phyloP scores from a whole-genome alignment of 1,284 basidiomycete species.

The Bjerkandera adusta region DNA sequence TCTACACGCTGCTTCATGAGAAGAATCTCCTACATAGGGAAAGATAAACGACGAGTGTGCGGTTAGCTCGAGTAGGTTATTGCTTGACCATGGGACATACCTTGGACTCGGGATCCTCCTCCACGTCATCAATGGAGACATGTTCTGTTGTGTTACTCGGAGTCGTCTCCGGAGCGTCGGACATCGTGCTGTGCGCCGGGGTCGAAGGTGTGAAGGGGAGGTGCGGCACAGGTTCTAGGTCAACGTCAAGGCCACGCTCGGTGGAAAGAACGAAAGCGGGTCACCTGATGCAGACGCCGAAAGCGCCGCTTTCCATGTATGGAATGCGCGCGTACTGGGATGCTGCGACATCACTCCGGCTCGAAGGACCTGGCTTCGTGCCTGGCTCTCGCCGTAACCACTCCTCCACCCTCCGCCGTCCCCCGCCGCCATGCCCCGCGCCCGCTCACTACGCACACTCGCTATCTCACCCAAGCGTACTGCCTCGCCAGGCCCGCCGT shows the following conservation, averaged over 20 bases:
- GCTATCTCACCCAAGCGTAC: conserved; percentile 46
- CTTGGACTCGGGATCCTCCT: conserved; percentile 38
- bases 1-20: conserved; percentile 92
- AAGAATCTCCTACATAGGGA: conserved; percentile 60
- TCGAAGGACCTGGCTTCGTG: conserved; percentile 6
- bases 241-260: conserved; percentile 5
- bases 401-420: conserved; percentile 7
- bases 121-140: conserved; percentile 34
- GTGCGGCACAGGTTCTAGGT: conserved; percentile 11
- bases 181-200: conserved; percentile 23
- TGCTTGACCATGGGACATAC: conserved; percentile 23
- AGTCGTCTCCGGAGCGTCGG: conserved; percentile 29
- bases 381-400: conserved; percentile 7
- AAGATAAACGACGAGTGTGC: background rate
- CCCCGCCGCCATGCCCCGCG: conserved; percentile 48
- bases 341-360: conserved; percentile 13
- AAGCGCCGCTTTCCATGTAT: background rate
- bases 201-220: background rate
- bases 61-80: conserved; percentile 1
- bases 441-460: conserved; percentile 58
- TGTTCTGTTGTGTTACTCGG: conserved; percentile 29
- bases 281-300: conserved; percentile 1
- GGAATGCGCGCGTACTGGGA: conserved; percentile 10
- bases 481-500: conserved; percentile 61
- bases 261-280: background rate